phyloP scores from a whole-genome alignment of 805 yeast genomes.

The Wickerhamomyces tratensis region DNA sequence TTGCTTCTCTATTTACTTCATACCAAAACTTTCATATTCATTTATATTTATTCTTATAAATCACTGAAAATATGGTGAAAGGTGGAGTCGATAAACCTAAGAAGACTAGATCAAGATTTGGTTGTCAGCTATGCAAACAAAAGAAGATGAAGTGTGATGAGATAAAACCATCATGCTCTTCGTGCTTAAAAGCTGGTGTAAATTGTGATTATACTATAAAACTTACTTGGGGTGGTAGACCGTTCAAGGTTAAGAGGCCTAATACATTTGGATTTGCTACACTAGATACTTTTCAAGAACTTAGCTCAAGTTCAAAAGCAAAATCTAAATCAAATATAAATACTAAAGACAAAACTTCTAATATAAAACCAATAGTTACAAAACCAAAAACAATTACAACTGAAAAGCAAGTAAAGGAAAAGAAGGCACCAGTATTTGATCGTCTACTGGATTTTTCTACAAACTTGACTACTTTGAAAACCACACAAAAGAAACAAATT shows the following conservation, averaged over 20 bases:
- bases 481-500: too few species aligned
- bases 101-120: constrained; percentile 38
- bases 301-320: neutral
- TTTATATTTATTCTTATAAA: too few species aligned
- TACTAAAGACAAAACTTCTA: too few species aligned
- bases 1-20: too few species aligned
- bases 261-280: constrained; percentile 15
- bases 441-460: too few species aligned
- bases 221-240: constrained; percentile 71
- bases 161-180: constrained; percentile 47
- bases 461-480: too few species aligned
- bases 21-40: too few species aligned
- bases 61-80: neutral
- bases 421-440: too few species aligned
- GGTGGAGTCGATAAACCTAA: neutral
- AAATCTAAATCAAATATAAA: neutral
- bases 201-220: constrained; percentile 56
- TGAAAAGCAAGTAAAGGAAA: too few species aligned
- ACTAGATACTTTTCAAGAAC: constrained; percentile 4
- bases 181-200: constrained; percentile 37
- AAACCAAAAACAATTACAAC: too few species aligned
- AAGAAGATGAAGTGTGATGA: constrained; percentile 66
- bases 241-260: constrained; percentile 34
- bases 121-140: constrained; percentile 54
- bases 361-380: too few species aligned